Conservation (phyloP, 1,139 yeast species). For the Williopsis jadinii region DNA sequence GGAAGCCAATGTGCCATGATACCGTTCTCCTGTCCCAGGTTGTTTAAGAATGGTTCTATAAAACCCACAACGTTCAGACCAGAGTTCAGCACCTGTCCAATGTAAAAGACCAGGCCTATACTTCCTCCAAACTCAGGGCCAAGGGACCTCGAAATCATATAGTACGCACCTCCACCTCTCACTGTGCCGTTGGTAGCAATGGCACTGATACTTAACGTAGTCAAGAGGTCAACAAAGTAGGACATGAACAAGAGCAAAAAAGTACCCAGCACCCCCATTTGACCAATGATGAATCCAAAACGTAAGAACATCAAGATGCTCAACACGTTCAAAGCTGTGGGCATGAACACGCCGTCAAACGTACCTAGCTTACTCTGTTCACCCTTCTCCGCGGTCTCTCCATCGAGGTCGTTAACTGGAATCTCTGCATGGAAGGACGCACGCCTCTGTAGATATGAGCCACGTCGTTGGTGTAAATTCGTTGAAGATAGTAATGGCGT, state of each 20-base stretch:
- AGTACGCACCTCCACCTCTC: slow-evolving; percentile 80
- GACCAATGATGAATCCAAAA: slow-evolving; percentile 75
- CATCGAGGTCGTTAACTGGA: slow-evolving; percentile 1
- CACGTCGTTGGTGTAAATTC: slow-evolving; percentile 3
- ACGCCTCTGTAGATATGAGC: slow-evolving; percentile 12
- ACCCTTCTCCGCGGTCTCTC: slow-evolving; percentile 2
- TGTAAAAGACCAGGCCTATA: slow-evolving; percentile 67
- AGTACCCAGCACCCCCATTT: slow-evolving; percentile 66
- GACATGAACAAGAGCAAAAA: slow-evolving; percentile 51
- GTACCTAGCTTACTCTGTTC: slow-evolving; percentile 55
- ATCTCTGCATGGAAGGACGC: slow-evolving; percentile 7
- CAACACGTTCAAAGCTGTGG: slow-evolving; percentile 69
- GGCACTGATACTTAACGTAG: slow-evolving; percentile 70
- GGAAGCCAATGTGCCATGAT: slow-evolving; percentile 47
- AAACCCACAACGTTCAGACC: slow-evolving; percentile 78
- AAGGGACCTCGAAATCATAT: slow-evolving; percentile 70
- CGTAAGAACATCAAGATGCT: slow-evolving; percentile 75
- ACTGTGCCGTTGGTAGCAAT: slow-evolving; percentile 81
- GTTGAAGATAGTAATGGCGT: no score
- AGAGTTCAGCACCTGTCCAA: slow-evolving; percentile 71
- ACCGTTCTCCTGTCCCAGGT: slow-evolving; percentile 49
- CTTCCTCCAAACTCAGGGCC: slow-evolving; percentile 87
- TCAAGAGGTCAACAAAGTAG: slow-evolving; percentile 57
- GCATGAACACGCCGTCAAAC: slow-evolving; percentile 71
- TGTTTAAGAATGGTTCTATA: slow-evolving; percentile 64